These are phyloP conservation scores for Thelonectria blattea DNA, from an alignment of 2,329 filamentous ascomycete species.

Conservation along the genomic window DNA sequence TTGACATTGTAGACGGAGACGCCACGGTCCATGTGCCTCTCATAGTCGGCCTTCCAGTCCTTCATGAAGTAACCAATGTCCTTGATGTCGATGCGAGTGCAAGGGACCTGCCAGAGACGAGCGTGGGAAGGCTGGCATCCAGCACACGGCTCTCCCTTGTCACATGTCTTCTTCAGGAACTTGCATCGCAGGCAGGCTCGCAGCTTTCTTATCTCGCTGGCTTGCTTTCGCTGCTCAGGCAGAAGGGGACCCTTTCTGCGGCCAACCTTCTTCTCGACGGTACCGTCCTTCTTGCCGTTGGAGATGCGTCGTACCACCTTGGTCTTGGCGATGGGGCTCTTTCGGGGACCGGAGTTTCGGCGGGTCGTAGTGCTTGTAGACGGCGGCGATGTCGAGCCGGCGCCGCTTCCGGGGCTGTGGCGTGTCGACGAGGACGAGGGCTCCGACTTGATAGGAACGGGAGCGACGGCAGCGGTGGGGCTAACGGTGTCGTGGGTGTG, in stretches of 20 bases:
- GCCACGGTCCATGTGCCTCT: slow-evolving; percentile 83
- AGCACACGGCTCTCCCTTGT: slow-evolving; percentile 94
- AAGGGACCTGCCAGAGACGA: slow-evolving; percentile 95
- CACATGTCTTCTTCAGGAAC: slow-evolving; percentile 98
- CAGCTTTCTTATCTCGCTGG: slow-evolving; percentile 94
- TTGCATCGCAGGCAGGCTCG: slow-evolving; percentile 95
- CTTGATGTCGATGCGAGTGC: slow-evolving; percentile 98
- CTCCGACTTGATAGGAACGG: slow-evolving; percentile 71
- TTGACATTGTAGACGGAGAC: slow-evolving; percentile 96
- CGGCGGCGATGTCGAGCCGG: slow-evolving; percentile 65
- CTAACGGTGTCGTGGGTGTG: slow-evolving; percentile 66
- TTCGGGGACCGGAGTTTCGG: slow-evolving; percentile 72
- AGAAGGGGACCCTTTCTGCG: slow-evolving; percentile 87
- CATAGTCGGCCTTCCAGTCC: slow-evolving; percentile 97
- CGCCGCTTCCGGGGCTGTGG: slow-evolving; percentile 65
- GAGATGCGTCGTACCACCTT: slow-evolving; percentile 85
- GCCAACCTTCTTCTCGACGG: slow-evolving; percentile 88
- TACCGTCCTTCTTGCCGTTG: slow-evolving; percentile 78
- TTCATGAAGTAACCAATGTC: slow-evolving; percentile 99
- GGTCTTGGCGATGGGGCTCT: slow-evolving; percentile 80
- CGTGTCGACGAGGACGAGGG: slow-evolving; percentile 56
- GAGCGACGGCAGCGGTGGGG: slow-evolving; percentile 70
- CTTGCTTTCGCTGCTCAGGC: slow-evolving; percentile 94
- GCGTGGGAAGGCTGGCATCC: slow-evolving; percentile 96
- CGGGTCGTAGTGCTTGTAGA: slow-evolving; percentile 65